Evolutionary conservation across 371 early-diverging fungal genomes (phyloP).

Genomic region (Coemansia linderi): DNA sequence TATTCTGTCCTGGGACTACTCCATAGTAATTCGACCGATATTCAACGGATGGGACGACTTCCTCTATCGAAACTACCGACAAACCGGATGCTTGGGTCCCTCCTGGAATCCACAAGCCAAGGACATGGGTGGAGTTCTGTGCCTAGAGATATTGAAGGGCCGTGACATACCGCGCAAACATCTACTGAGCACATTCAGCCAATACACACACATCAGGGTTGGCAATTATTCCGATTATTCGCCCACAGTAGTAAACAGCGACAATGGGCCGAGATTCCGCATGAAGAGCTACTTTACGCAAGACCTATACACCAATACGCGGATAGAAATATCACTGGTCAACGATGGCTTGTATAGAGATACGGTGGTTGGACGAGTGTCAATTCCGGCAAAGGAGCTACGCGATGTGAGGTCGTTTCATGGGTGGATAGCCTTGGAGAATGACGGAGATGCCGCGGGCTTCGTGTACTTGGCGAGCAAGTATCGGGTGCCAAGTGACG

Average conservation of each 20-base stretch:
- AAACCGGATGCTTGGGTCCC: slow-evolving; percentile 23
- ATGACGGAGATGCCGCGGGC: slow-evolving; percentile 25
- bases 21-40: slow-evolving; percentile 17
- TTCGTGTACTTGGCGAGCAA: slow-evolving; percentile 25
- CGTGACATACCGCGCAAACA: slow-evolving; percentile 15
- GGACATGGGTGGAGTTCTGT: slow-evolving; percentile 6
- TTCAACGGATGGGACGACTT: slow-evolving; percentile 30
- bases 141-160: slow-evolving; percentile 26
- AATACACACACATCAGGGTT: slow-evolving; percentile 24
- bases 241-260: slow-evolving; percentile 16
- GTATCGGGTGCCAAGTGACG: slow-evolving; percentile 13
- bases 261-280: slow-evolving; percentile 25
- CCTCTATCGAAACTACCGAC: slow-evolving; percentile 15
- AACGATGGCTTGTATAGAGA: slow-evolving; percentile 30
- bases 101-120: slow-evolving; percentile 1
- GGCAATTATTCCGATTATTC: slow-evolving; percentile 11
- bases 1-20: slow-evolving; percentile 10
- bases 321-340: slow-evolving; percentile 25
- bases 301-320: slow-evolving; percentile 15
- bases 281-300: slow-evolving; percentile 22
- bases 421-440: slow-evolving; percentile 28
- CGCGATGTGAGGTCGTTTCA: slow-evolving; percentile 31
- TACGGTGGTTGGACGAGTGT: slow-evolving; percentile 24
- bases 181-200: slow-evolving; percentile 4
- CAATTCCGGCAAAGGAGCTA: slow-evolving; percentile 31